Evolutionary conservation across 1,284 basidiomycete genomes (phyloP), one percentile per base, ranked within the genome.

Genomic region (Trametes pubescens): DNA sequence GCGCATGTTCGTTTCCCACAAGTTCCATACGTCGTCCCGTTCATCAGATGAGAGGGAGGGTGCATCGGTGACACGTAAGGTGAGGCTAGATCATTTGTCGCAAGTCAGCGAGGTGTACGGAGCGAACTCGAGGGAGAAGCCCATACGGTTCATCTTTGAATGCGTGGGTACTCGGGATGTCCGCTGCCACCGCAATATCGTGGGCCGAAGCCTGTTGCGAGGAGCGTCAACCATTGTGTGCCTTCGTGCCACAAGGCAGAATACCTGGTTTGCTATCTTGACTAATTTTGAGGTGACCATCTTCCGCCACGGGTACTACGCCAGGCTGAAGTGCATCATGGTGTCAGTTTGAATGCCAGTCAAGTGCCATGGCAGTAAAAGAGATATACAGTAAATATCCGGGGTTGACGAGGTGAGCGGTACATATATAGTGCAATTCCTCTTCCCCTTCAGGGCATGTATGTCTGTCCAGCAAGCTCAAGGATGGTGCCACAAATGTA

Each of bases 1-100:
- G 48, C 71, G 75, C 89, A 91, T 91, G 71, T 90, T 90, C 2
- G 74, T 72, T 64, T 86, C 82, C 24, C 86, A 81, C 2, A 90
- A 71, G 0, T 66, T 57, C 88, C 87, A 91, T 52, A 91, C 79
- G 6, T 71, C 69, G 10, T 77, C 72, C 29, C 80, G 78, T 44
- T 84, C 76, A 22, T 65, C 62, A 1, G 76, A 65, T 21, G 74
- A 69, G 37, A 90, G 64, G 16, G 84, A 79, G 16, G 75, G 70
- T 2, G 84, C 69, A 21, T 72, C 72, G 24, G 72, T 51, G n/a
- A 84, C 72, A 26, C 76, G 68, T 51, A 82, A 66, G 2, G 61
- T 37, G 59, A 79, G 75, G 51, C 80, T 85, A 16, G 52, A 29
- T 40, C 18, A 18, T 4, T 14, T n/a, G 18, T 14, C 21, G 35